phyloP scores from a whole-genome alignment of 2,329 filamentous ascomycete genomes.

The Amauroascus verrucosus region DNA sequence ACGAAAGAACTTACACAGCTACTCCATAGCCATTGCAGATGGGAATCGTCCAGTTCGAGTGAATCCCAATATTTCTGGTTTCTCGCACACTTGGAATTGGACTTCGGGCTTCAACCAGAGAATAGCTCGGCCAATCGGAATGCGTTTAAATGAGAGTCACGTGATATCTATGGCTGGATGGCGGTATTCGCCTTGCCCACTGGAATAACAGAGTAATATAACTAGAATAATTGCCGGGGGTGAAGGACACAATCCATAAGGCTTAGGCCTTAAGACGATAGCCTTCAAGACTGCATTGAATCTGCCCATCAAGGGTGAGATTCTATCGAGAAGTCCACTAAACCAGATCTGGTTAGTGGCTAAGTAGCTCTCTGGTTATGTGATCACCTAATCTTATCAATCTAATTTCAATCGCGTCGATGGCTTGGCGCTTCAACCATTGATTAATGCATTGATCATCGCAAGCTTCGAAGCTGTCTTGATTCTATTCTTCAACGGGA shows the following conservation, averaged over 20 bases:
- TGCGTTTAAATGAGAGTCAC: background rate
- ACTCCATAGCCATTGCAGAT: background rate
- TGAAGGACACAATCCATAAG: too few species aligned
- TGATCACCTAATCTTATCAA: conserved; percentile 6
- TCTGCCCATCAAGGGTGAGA: too few species aligned
- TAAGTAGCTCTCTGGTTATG: too few species aligned
- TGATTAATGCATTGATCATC: too few species aligned
- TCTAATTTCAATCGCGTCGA: background rate
- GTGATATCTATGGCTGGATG: background rate
- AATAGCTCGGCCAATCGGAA: background rate
- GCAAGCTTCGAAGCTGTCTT: background rate
- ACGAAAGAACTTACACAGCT: background rate
- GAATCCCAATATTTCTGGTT: background rate
- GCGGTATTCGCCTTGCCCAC: too few species aligned
- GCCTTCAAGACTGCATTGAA: too few species aligned
- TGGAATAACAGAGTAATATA: too few species aligned
- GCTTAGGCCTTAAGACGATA: too few species aligned
- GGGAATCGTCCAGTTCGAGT: too few species aligned
- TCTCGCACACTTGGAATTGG: background rate
- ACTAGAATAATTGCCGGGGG: too few species aligned
- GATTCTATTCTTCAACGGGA: too few species aligned
- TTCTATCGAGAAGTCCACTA: background rate
- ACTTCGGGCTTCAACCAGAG: background rate
- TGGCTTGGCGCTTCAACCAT: conserved; percentile 1
- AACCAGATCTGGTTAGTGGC: too few species aligned